Evolutionary conservation across 352 stramenopile species (phyloP), one percentile per base, ranked within the genome.

Genomic region (Phytophthora quininea): DNA sequence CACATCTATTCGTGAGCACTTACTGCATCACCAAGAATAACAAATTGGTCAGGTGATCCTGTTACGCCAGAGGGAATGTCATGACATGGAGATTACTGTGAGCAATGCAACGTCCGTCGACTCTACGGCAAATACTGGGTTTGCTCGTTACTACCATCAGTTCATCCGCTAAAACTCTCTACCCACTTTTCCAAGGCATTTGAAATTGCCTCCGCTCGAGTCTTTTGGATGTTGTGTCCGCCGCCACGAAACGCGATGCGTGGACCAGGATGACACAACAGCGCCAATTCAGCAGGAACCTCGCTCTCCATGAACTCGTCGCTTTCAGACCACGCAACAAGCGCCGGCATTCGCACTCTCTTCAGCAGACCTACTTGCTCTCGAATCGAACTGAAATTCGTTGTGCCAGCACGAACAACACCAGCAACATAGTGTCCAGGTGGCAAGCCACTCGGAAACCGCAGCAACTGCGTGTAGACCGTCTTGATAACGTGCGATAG

Each of bases 211-310:
- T 82, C 71, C 0, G 76, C 74, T 31, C 76, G 67, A 30, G 79
- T 87, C 73, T 90, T 90, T 50, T 90, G 81, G 38, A 88, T 73
- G 54, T 90, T 90, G 68, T 88, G 81, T 1, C 77, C 81, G 4
- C 79, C 79, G 6, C 55, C 65, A 30, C 43, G 40, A 54, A 86
- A 88, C 11, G 58, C 72, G 19, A 88, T 54, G 12, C 75, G 72
- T 3, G 75, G 73, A 10, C 76, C 74, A 52, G 58, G 40, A 54
- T 76, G 62, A 15, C 79, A 80, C 1, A 72, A 7, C 37, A 31
- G 10, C 4, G 62, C 68, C 0, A 90, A 65, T 46, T 90, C 74
- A 37, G 49, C 30, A 0, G 73, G 69, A 31, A 87, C 73, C 29
- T 73, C 73, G 14, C 66, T 33, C 58, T 88, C 73, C 61, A 90